Percentiles rank a stretch among this genome's conserved stretches.
These are phyloP conservation scores for Delitschia confertaspora DNA, from an alignment of 495 filamentous ascomycete genomes.

Conservation along the genomic window DNA sequence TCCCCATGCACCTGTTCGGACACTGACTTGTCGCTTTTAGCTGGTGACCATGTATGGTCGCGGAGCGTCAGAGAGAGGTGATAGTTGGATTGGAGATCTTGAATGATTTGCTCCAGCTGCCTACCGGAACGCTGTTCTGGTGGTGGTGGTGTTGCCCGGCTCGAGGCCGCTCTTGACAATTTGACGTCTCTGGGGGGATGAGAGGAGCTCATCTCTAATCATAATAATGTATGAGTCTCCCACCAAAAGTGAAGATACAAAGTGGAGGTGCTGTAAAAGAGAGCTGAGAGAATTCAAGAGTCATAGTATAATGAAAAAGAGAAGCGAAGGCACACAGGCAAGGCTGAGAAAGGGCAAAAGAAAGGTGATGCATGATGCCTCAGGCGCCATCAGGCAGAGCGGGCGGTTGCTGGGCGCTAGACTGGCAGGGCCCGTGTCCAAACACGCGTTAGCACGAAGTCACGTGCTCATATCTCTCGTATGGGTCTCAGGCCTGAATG, in stretches of 20 bases:
- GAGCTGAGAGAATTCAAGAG: too few relatives aligned
- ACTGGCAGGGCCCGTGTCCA: neutral
- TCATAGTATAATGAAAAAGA: too few relatives aligned
- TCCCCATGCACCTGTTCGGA: constrained; percentile 3
- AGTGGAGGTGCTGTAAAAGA: too few relatives aligned
- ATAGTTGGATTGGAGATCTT: constrained; percentile 3
- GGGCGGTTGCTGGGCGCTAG: constrained; percentile 6
- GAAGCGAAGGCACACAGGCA: too few relatives aligned
- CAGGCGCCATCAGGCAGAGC: too few relatives aligned
- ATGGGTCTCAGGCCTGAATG: too few relatives aligned
- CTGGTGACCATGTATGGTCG: constrained; percentile 6
- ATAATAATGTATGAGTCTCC: too few relatives aligned
- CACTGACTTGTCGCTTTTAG: neutral
- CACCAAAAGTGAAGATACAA: too few relatives aligned
- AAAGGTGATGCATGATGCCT: constrained; percentile 15
- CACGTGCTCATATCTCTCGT: too few relatives aligned
- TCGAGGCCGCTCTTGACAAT: neutral
- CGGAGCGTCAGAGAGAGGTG: constrained; percentile 5
- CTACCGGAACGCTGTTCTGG: neutral
- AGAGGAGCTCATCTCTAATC: neutral
- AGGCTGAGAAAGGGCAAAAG: constrained; percentile 2
- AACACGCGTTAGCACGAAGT: constrained; percentile 3
- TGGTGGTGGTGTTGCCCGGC: neutral
- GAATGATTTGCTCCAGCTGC: constrained; percentile 9
- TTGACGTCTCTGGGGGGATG: neutral